phyloP scores from a whole-genome alignment of 2,329 filamentous ascomycete species.

The Venturia carpophila region DNA sequence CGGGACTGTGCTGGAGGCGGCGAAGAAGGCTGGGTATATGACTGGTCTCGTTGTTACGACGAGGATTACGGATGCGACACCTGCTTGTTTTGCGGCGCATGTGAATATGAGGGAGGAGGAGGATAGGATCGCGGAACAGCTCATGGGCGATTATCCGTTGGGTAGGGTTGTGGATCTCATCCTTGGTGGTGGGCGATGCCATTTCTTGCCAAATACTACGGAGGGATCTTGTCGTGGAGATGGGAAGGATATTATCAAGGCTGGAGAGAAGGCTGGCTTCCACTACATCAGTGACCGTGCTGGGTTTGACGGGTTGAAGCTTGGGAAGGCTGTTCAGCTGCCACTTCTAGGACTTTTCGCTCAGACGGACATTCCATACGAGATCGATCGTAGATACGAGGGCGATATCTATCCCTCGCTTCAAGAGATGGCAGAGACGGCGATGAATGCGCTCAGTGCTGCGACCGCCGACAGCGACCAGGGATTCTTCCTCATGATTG shows the following conservation, averaged over 20 bases:
- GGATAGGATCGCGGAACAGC: slow-evolving; percentile 85
- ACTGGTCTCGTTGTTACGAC: slow-evolving; percentile 95
- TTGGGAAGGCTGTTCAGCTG: slow-evolving; percentile 60
- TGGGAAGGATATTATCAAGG: slow-evolving; percentile 61
- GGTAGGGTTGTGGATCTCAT: slow-evolving; percentile 86
- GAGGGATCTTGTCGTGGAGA: slow-evolving; percentile 76
- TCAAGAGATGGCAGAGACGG: slow-evolving; percentile 82
- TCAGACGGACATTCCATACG: slow-evolving; percentile 74
- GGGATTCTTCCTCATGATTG: slow-evolving; percentile 98
- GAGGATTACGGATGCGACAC: slow-evolving; percentile 89
- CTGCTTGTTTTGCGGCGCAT: slow-evolving; percentile 88
- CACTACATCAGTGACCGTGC: slow-evolving; percentile 64
- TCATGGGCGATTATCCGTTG: slow-evolving; percentile 79
- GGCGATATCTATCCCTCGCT: slow-evolving; percentile 78
- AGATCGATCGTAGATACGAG: slow-evolving; percentile 78
- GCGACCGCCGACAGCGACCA: slow-evolving; percentile 78
- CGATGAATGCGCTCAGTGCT: slow-evolving; percentile 67
- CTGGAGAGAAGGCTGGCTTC: slow-evolving; percentile 74
- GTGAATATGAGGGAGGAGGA: slow-evolving; percentile 72
- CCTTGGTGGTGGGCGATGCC: slow-evolving; percentile 85
- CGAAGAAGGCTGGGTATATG: slow-evolving; percentile 82
- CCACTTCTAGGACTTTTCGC: slow-evolving; percentile 85
- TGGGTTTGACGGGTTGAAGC: slow-evolving; percentile 66
- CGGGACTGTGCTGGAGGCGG: slow-evolving; percentile 87
- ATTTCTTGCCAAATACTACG: slow-evolving; percentile 79